Conservation (phyloP, 805 yeast species). For the Wickerhamiella azymoides region DNA sequence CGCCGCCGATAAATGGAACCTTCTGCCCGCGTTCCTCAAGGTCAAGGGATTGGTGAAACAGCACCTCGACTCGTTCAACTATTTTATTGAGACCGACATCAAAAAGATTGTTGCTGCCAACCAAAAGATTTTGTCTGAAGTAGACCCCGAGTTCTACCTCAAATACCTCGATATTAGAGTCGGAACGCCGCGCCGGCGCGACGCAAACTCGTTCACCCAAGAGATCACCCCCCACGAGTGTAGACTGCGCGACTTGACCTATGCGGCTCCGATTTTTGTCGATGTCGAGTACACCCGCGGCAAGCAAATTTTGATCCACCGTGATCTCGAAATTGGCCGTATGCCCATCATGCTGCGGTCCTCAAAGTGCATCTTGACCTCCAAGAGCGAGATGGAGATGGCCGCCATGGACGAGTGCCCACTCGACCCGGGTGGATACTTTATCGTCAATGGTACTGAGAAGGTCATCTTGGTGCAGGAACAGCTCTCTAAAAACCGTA, state of each 20-base stretch:
- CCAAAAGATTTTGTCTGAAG: conserved; percentile 78
- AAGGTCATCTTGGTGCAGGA: conserved; percentile 94
- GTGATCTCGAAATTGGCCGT: conserved; percentile 86
- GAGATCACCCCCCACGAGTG: conserved; percentile 73
- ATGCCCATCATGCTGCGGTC: conserved; percentile 98
- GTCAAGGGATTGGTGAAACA: conserved; percentile 95
- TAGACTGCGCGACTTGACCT: conserved; percentile 82
- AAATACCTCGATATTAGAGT: conserved; percentile 88
- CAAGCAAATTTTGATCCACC: conserved; percentile 74
- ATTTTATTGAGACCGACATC: conserved; percentile 84
- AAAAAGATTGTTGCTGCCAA: conserved; percentile 88
- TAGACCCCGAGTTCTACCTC: conserved; percentile 91
- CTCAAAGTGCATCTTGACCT: conserved; percentile 75
- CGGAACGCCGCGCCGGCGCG: conserved; percentile 38
- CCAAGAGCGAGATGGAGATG: conserved; percentile 69
- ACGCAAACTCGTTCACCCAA: conserved; percentile 23
- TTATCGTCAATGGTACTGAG: conserved; percentile 94
- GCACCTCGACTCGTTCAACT: conserved; percentile 95
- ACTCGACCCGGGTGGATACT: conserved; percentile 96
- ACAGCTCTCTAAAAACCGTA: conserved; percentile 91
- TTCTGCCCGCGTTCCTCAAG: conserved; percentile 86
- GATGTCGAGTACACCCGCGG: conserved; percentile 97
- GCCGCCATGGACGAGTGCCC: conserved; percentile 89
- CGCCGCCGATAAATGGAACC: conserved; percentile 93
- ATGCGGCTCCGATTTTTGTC: conserved; percentile 88